A percentile compares a stretch with the other conserved stretches of the same genome.
phyloP scores from a whole-genome alignment of 345 rosid genomes.

The Rhodamnia argentea region DNA sequence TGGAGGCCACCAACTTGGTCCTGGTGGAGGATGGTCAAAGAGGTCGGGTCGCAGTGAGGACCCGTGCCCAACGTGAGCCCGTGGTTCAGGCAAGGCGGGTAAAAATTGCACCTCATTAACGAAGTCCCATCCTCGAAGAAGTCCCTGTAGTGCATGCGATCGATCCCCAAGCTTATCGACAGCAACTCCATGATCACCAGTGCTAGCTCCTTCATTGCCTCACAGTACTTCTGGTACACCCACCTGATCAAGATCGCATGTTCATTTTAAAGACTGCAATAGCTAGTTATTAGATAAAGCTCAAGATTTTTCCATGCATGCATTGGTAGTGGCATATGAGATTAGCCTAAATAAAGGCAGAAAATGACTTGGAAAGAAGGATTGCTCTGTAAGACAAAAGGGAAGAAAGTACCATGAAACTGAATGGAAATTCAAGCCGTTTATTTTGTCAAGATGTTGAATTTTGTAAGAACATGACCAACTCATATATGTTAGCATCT shows the following conservation, averaged over 20 bases:
- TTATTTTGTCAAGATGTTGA: neutral
- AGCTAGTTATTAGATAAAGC: too few species aligned
- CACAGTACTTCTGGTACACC: slow-evolving; percentile 41
- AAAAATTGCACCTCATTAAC: slow-evolving; percentile 55
- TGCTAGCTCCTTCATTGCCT: slow-evolving; percentile 33
- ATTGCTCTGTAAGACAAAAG: neutral
- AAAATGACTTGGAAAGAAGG: neutral
- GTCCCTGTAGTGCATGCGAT: slow-evolving; percentile 15
- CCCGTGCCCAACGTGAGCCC: slow-evolving; percentile 74
- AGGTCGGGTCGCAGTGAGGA: slow-evolving; percentile 77
- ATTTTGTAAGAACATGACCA: neutral
- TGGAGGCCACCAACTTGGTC: slow-evolving; percentile 75
- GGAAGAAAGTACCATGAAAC: neutral
- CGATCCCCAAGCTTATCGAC: slow-evolving; percentile 40
- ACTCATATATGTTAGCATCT: neutral
- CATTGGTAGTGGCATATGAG: neutral
- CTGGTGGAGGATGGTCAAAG: slow-evolving; percentile 80
- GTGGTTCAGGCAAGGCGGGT: slow-evolving; percentile 53
- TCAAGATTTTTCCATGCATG: neutral
- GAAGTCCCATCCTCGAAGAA: slow-evolving; percentile 50
- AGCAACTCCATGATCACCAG: slow-evolving; percentile 32
- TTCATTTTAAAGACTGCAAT: neutral
- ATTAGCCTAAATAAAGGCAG: neutral
- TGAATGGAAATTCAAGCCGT: neutral
- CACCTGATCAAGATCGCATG: slow-evolving; percentile 6